These are phyloP conservation scores for Pelargonium citronellum DNA, from an alignment of 441 rosid genomes.

Conservation along the genomic window DNA sequence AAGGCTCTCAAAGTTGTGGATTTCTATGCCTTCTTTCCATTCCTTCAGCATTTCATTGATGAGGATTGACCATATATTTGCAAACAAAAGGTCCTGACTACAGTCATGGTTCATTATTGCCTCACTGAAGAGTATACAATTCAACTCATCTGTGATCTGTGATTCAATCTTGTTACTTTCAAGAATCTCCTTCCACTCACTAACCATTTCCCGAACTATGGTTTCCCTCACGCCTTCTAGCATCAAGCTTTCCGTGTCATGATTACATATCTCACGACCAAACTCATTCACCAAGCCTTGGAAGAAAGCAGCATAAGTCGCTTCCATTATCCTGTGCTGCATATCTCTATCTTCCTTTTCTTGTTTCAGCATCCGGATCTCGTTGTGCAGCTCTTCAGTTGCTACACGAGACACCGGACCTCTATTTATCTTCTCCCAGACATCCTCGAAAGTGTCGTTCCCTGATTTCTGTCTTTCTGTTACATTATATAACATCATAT, in stretches of 20 bases:
- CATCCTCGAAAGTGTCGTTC: conserved; percentile 28
- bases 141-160: conserved; percentile 21
- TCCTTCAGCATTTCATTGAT: conserved; percentile 23
- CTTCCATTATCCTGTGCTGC: conserved; percentile 32
- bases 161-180: conserved; percentile 21
- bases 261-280: conserved; percentile 11
- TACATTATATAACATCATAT: background rate
- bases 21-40: conserved; percentile 27
- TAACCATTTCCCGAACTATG: conserved; percentile 21
- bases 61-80: conserved; percentile 11
- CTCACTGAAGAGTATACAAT: conserved; percentile 18
- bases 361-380: conserved; percentile 27
- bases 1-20: conserved; percentile 12
- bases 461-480: conserved; percentile 16
- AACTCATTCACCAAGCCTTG: conserved; percentile 30
- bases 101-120: conserved; percentile 12
- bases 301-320: conserved; percentile 34
- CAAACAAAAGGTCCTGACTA: background rate
- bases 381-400: conserved; percentile 23
- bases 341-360: conserved; percentile 40
- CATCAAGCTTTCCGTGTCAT: conserved; percentile 22
- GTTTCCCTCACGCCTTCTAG: conserved; percentile 28
- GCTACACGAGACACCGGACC: conserved; percentile 20
- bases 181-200: conserved; percentile 24
- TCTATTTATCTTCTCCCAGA: conserved; percentile 36